Evolutionary conservation across 176 grass and related monocot species (phyloP), one percentile per base, ranked within the genome.

Genomic region (Ensete ventricosum): DNA sequence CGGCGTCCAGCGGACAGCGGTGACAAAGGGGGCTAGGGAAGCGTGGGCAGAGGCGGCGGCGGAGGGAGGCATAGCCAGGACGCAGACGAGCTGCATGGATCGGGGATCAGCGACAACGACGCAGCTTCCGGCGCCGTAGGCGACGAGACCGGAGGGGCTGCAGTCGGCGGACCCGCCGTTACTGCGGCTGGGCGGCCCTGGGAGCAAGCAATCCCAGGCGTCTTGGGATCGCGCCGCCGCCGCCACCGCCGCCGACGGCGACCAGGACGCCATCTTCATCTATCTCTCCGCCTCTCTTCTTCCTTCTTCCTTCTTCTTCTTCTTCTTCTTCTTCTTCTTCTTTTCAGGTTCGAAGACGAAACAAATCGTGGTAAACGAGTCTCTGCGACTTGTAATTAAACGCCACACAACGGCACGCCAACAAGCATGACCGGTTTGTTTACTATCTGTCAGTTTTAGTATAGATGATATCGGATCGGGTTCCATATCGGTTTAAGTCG

Each of bases 81-180:
- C 90, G 81, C 81, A 93, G 73, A 98, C 50, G 21, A 93, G 85
- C 81, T 93, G 94, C 88, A 98, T 93, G 77, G 94, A 93, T 48
- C 88, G 90, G 78, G 94, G 88, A 71, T 98, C 94, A 13, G 83
- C 71, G 62, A 98, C 74, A 16, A 91, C 90, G 52, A 98, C 78
- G 77, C 90, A 90, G 86, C 94, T 98, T 0, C 94, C 94, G 12
- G 94, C 94, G 11, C 94, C 94, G 80, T 93, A 91, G 11, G 94
- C 94, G 52, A 98, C 82, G 62, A 98, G 85, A 4, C 94, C 94
- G 55, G 83, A n/a, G 62, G 85, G 73, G 86, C 88, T 98, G 76
- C 79, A 91, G 80, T 98, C 94, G 79, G 89, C 77, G 77, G 88
- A 90, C 24, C 90, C 90, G 74, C 90, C 90, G 78, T 98, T 98